phyloP scores from a whole-genome alignment of 495 filamentous ascomycete species.

The Penicillium pancosmium region DNA sequence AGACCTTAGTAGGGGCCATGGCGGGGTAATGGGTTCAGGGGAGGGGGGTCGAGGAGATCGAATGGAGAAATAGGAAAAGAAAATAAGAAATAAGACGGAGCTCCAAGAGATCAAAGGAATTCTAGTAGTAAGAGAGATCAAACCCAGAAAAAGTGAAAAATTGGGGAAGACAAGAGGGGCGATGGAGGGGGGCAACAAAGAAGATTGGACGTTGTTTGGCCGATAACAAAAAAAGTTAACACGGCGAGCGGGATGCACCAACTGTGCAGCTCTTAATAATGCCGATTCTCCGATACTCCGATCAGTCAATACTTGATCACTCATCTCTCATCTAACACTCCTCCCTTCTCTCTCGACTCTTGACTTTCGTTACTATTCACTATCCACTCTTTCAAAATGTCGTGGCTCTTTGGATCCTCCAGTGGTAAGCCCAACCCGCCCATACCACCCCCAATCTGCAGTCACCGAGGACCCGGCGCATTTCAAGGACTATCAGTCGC shows the following conservation, averaged over 20 bases:
- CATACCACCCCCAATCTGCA: neutral
- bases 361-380: neutral
- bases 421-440: conserved; percentile 32
- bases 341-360: neutral
- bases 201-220: conserved; percentile 15
- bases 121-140: neutral
- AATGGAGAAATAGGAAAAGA: neutral
- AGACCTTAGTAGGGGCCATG: conserved; percentile 69
- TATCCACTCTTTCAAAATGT: conserved; percentile 31
- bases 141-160: conserved; percentile 6
- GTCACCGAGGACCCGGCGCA: conserved; percentile 4
- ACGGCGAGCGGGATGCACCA: conserved; percentile 26
- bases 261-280: conserved; percentile 36
- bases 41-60: neutral
- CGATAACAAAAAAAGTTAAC: conserved; percentile 31
- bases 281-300: conserved; percentile 15
- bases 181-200: conserved; percentile 7
- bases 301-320: conserved; percentile 2
- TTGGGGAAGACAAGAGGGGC: neutral
- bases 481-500: conserved; percentile 9
- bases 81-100: neutral
- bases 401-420: conserved; percentile 45
- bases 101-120: neutral
- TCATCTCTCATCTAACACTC: conserved; percentile 3
- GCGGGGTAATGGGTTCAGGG: conserved; percentile 39